These are phyloP conservation scores for Stagonosporopsis cucurbitacearum DNA, from an alignment of 2,329 filamentous ascomycete species.

Conservation along the genomic window DNA sequence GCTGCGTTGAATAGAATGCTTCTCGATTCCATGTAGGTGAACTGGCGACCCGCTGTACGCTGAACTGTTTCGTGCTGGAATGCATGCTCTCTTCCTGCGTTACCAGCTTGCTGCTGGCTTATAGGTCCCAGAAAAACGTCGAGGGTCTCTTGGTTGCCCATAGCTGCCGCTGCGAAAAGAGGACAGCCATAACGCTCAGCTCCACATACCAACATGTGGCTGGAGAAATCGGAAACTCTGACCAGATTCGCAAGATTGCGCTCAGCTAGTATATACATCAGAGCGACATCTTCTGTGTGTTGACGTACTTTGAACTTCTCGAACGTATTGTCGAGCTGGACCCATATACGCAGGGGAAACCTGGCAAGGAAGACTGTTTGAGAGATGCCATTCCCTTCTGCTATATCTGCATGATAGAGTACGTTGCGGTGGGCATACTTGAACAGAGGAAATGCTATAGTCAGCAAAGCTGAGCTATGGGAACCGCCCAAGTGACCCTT, in stretches of 20 bases:
- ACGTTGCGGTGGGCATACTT: conserved; percentile 53
- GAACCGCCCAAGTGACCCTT: too few species aligned
- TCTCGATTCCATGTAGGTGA: too few species aligned
- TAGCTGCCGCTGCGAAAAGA: conserved; percentile 3
- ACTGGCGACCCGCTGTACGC: too few species aligned
- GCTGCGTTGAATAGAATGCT: too few species aligned
- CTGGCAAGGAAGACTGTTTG: conserved; percentile 23
- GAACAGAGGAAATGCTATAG: conserved; percentile 53
- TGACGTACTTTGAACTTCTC: conserved; percentile 32
- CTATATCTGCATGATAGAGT: conserved; percentile 52
- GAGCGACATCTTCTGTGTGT: conserved; percentile 20
- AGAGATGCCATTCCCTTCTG: conserved; percentile 33
- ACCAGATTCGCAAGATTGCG: conserved; percentile 38
- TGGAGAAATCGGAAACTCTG: conserved; percentile 26
- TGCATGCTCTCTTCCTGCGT: too few species aligned
- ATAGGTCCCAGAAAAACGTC: not conserved
- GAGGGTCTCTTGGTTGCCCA: not conserved
- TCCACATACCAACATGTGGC: conserved; percentile 28
- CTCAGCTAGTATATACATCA: conserved; percentile 32
- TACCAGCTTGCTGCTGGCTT: not conserved
- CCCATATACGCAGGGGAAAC: conserved; percentile 44
- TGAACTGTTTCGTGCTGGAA: too few species aligned
- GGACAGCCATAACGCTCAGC: conserved; percentile 39
- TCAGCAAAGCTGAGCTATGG: too few species aligned
- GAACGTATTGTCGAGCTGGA: conserved; percentile 42